These are phyloP conservation scores for Triticum monococcum DNA, from an alignment of 176 grass and related monocot species.

Conservation along the genomic window DNA sequence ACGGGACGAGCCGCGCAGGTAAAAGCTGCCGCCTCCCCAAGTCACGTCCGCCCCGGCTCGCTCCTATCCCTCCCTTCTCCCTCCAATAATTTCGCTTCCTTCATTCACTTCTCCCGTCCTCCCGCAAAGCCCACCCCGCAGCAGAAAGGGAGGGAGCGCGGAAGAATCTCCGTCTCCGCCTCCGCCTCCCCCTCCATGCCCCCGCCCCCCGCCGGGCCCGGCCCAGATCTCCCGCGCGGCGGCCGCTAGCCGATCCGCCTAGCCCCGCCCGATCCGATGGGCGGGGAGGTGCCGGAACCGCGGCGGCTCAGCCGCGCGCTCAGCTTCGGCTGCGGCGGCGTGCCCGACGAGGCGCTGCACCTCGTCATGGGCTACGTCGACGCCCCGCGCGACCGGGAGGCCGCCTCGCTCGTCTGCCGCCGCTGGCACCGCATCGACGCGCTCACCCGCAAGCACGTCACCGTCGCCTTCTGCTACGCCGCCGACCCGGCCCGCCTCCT, in stretches of 20 bases:
- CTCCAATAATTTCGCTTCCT: not conserved
- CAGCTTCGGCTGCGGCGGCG: slow-evolving; percentile 26
- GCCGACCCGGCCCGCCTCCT: slow-evolving; percentile 45
- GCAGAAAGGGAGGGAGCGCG: too few species aligned
- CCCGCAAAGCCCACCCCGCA: not conserved
- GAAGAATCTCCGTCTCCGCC: not conserved
- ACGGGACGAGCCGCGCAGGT: slow-evolving; percentile 28
- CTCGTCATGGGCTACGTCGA: slow-evolving; percentile 62
- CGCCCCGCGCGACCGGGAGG: slow-evolving; percentile 57
- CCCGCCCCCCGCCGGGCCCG: not conserved
- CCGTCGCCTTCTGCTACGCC: slow-evolving; percentile 72
- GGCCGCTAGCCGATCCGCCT: not conserved
- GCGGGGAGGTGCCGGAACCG: slow-evolving; percentile 45
- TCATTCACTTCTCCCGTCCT: slow-evolving; percentile 8
- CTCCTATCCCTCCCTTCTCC: not conserved
- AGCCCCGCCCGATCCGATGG: not conserved
- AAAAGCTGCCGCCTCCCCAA: slow-evolving; percentile 25
- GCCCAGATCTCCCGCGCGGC: slow-evolving; percentile 35
- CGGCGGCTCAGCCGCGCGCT: slow-evolving; percentile 34
- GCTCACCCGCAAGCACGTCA: slow-evolving; percentile 75
- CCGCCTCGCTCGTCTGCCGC: slow-evolving; percentile 63
- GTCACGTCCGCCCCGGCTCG: not conserved
- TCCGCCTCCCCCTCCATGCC: slow-evolving; percentile 18
- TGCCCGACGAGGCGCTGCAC: slow-evolving; percentile 62
- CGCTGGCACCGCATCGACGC: slow-evolving; percentile 71